Conservation (phyloP, 805 yeast species). For the Limtongia smithiae region DNA sequence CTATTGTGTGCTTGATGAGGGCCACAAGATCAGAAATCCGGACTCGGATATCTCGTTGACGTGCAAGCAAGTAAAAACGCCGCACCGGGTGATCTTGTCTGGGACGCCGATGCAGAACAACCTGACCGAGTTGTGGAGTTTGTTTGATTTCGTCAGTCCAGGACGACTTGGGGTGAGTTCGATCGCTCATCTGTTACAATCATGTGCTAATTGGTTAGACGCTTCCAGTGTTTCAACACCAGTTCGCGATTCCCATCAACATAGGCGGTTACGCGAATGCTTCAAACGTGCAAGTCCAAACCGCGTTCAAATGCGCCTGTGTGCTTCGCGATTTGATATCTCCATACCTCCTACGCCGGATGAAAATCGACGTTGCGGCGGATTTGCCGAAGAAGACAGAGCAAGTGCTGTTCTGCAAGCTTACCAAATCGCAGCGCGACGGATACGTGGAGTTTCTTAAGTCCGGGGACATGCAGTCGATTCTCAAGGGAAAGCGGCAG, state of each 20-base stretch:
- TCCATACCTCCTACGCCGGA: conserved; percentile 81
- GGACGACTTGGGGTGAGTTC: conserved; percentile 66
- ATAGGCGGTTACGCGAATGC: conserved; percentile 99
- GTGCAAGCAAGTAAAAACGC: conserved; percentile 79
- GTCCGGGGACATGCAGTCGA: conserved; percentile 70
- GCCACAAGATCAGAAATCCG: conserved; percentile 94
- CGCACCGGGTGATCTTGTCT: conserved; percentile 80
- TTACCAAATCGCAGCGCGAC: conserved; percentile 71
- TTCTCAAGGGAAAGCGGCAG: conserved; percentile 70
- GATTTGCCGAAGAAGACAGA: conserved; percentile 92
- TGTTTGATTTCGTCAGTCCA: conserved; percentile 92
- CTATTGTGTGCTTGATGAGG: conserved; percentile 89
- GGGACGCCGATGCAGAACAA: conserved; percentile 98
- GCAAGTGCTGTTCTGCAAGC: conserved; percentile 85
- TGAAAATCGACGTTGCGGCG: conserved; percentile 91
- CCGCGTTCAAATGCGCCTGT: conserved; percentile 95
- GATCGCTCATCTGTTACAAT: background rate
- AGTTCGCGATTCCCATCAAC: conserved; percentile 88
- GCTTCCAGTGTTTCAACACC: conserved; percentile 87
- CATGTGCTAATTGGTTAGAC: conserved; percentile 41
- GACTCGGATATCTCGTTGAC: conserved; percentile 81
- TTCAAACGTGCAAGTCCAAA: conserved; percentile 88
- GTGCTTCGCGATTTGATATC: conserved; percentile 81
- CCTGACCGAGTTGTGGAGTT: conserved; percentile 85
- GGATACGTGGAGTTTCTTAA: conserved; percentile 71